Percentiles rank a stretch among this genome's conserved stretches.
Conservation (phyloP, 2,329 filamentous ascomycete species). For the Beauveria australis region DNA sequence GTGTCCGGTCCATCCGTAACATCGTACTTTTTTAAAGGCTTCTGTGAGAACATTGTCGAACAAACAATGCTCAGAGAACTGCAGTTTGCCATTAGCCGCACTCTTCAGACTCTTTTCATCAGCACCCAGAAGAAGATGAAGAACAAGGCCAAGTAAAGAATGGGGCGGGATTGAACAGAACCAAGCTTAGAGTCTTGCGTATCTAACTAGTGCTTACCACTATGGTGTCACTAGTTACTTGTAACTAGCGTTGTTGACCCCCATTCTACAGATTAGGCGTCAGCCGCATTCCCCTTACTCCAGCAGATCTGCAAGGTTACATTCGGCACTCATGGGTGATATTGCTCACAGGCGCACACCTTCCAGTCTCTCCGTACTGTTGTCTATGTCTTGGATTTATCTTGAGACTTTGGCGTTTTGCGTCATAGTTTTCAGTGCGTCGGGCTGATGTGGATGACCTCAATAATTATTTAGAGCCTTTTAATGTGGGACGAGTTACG, state of each 20-base stretch:
- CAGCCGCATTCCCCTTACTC: background rate
- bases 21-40: background rate
- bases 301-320: slow-evolving; percentile 8
- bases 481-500: background rate
- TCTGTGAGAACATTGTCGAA: slow-evolving; percentile 3
- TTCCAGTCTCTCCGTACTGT: background rate
- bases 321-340: background rate
- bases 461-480: background rate
- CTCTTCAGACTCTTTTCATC: too few relatives aligned
- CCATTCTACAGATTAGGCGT: background rate
- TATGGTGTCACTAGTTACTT: background rate
- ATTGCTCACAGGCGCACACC: background rate
- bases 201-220: slow-evolving; percentile 6
- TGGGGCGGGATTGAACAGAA: background rate
- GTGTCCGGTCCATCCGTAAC: background rate
- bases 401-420: background rate
- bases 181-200: background rate
- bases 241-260: background rate
- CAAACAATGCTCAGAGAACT: background rate
- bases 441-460: too few relatives aligned
- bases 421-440: too few relatives aligned
- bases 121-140: background rate
- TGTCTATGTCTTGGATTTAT: background rate
- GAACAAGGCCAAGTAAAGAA: background rate
- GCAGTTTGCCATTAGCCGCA: background rate